phyloP scores from a whole-genome alignment of 805 yeast species.

The Sporopachydermia quercuum region DNA sequence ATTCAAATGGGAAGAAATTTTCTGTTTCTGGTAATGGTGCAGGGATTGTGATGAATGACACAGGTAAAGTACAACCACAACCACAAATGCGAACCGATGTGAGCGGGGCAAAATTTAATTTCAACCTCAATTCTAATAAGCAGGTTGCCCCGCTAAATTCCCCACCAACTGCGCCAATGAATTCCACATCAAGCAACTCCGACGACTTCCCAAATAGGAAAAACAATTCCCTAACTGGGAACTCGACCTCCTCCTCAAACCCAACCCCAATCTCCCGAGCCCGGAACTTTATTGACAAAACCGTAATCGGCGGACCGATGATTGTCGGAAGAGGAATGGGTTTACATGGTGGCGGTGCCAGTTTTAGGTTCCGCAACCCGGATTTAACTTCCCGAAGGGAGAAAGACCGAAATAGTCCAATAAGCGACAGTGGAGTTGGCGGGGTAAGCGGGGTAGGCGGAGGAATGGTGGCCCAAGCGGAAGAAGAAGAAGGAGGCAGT shows the following conservation, averaged over 20 bases:
- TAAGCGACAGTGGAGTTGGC: background rate
- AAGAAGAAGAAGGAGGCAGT: too few species aligned
- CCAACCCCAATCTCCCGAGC: background rate
- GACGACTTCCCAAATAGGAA: background rate
- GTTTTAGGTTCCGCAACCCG: background rate
- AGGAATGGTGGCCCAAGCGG: too few species aligned
- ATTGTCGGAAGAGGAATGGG: conserved; percentile 1
- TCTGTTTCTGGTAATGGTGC: background rate
- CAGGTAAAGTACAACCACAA: too few species aligned
- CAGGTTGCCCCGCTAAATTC: too few species aligned
- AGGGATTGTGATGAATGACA: too few species aligned
- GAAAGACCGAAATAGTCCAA: background rate
- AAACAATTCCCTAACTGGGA: background rate
- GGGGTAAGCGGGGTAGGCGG: background rate
- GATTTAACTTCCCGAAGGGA: background rate
- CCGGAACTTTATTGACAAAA: background rate
- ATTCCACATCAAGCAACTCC: too few species aligned
- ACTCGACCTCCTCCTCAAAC: background rate
- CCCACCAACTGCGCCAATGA: too few species aligned
- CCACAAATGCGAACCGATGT: background rate
- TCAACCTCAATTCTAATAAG: background rate
- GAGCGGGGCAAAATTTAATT: background rate
- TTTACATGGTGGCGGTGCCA: background rate
- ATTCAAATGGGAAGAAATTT: background rate
- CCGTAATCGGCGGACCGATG: background rate